Evolutionary conservation across 2,329 filamentous ascomycete species (phyloP).

Genomic region (Escovopsis weberi): DNA sequence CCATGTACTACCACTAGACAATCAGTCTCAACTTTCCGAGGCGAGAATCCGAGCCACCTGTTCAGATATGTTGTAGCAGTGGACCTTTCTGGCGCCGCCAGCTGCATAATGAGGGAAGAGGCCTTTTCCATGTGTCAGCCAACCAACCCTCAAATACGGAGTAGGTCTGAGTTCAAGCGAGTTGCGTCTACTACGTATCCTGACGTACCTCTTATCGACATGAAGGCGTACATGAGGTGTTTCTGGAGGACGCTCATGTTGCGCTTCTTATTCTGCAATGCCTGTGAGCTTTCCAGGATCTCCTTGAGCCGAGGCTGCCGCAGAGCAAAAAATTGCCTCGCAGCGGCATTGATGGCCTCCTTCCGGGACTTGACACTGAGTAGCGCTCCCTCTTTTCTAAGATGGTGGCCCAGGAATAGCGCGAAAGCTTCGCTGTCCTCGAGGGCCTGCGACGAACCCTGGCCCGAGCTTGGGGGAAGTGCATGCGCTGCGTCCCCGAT

Average conservation of each 20-base stretch:
- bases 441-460: conserved; percentile 10
- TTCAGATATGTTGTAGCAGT: conserved; percentile 9
- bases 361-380: conserved; percentile 1
- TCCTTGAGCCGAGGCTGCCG: conserved; percentile 8
- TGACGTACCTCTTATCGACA: conserved; percentile 9
- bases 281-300: conserved; percentile 6
- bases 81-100: conserved; percentile 2
- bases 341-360: conserved; percentile 6
- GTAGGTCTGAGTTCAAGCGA: no score
- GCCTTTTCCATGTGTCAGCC: conserved; percentile 1
- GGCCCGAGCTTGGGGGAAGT: conserved; percentile 9
- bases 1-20: no score
- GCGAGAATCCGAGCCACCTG: conserved; percentile 6
- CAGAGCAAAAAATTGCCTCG: conserved; percentile 9
- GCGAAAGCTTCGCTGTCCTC: conserved; percentile 10
- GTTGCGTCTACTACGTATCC: not conserved
- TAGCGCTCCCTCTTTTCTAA: conserved; percentile 1
- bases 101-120: conserved; percentile 7
- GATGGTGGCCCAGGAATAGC: conserved; percentile 7
- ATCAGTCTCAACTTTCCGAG: conserved; percentile 1
- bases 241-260: conserved; percentile 8
- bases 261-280: conserved; percentile 7
- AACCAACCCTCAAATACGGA: not conserved
- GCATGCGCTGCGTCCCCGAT: conserved; percentile 12
- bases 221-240: conserved; percentile 9